A percentile compares a stretch with the other conserved stretches of the same genome.
These are phyloP conservation scores for Rutstroemia sp. DNA, from an alignment of 2,329 filamentous ascomycete species.

Conservation along the genomic window DNA sequence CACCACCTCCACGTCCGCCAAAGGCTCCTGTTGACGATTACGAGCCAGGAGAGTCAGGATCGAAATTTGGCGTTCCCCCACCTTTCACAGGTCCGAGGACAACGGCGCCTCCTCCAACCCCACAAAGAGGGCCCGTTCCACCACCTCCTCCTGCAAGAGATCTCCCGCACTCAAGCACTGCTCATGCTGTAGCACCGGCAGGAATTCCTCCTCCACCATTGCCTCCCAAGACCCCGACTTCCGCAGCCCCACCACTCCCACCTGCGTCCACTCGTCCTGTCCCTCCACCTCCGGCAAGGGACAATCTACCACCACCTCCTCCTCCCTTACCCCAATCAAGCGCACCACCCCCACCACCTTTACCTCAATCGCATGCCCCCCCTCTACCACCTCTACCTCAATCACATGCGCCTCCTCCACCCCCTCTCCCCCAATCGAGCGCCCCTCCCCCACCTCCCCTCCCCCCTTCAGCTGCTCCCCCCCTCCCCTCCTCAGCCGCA, in stretches of 20 bases:
- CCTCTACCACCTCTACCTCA: constrained; percentile 29
- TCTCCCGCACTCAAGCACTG: constrained; percentile 43
- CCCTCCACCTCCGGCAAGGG: constrained; percentile 16
- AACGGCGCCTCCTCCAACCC: constrained; percentile 65
- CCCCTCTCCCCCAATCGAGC: constrained; percentile 28
- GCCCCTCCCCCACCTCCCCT: constrained; percentile 34
- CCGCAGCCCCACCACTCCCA: constrained; percentile 41
- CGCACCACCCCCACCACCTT: constrained; percentile 28
- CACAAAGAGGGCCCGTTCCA: constrained; percentile 62
- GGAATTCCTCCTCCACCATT: constrained; percentile 32
- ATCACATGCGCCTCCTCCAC: constrained; percentile 29
- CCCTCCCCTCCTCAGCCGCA: constrained; percentile 29
- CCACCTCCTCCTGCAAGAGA: constrained; percentile 52
- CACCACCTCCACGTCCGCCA: constrained; percentile 60
- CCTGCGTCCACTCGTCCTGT: constrained; percentile 44
- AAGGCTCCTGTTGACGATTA: constrained; percentile 67
- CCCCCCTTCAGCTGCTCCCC: constrained; percentile 29
- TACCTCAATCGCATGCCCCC: constrained; percentile 31
- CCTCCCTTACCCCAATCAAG: constrained; percentile 16
- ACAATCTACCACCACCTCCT: constrained; percentile 13
- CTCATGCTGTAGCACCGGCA: constrained; percentile 32
- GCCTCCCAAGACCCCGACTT: constrained; percentile 38
- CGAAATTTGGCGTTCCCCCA: constrained; percentile 71
- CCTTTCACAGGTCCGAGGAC: constrained; percentile 63
- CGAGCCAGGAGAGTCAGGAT: constrained; percentile 35